Evolutionary conservation across 768 basidiomycete genomes (phyloP).

Genomic region (Podaxis pistillaris): DNA sequence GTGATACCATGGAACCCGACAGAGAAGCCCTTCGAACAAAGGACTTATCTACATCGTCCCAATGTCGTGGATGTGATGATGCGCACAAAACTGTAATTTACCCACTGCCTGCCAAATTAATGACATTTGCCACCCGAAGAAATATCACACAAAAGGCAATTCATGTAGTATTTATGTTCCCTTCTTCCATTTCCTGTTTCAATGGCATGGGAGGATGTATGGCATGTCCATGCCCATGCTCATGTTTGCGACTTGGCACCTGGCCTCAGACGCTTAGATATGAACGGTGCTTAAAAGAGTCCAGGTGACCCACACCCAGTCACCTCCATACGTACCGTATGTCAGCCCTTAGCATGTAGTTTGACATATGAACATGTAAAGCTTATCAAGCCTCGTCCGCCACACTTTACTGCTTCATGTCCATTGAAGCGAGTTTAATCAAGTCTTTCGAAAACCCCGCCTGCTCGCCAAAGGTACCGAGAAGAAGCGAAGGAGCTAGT

Average conservation of each 20-base stretch:
- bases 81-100: constrained; percentile 3
- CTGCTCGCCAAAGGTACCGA: not conserved
- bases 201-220: not conserved
- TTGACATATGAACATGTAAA: constrained; percentile 2
- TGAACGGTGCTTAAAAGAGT: not conserved
- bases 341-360: not conserved
- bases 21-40: not conserved
- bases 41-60: constrained; percentile 3
- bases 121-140: constrained; percentile 9
- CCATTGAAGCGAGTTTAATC: not conserved
- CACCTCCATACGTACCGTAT: not conserved
- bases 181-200: constrained; percentile 12
- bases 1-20: not conserved
- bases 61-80: not conserved
- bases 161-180: not conserved
- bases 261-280: not conserved
- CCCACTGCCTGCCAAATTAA: constrained; percentile 11
- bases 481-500: not conserved
- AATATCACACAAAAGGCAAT: not conserved
- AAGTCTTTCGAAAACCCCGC: not conserved
- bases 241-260: not conserved
- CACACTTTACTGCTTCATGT: not conserved
- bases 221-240: not conserved
- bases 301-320: constrained; percentile 7
- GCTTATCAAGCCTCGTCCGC: constrained; percentile 3